Percentiles rank a stretch among this genome's conserved stretches.
Evolutionary conservation across 1,284 basidiomycete genomes (phyloP).

Genomic region (Cerrena zonata): DNA sequence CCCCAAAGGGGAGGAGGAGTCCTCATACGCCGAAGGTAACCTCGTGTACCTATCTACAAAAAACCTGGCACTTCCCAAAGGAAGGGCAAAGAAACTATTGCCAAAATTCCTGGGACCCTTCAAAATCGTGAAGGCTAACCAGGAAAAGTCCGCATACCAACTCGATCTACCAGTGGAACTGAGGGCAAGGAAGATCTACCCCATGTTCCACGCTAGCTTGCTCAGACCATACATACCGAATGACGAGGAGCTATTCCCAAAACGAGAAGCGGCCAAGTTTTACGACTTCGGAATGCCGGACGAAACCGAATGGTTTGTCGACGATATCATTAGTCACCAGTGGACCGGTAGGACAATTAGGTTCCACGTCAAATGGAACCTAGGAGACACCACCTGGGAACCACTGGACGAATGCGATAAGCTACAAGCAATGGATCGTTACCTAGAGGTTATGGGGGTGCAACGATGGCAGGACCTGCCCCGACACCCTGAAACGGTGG

Average conservation of each 20-base stretch:
- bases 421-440: constrained; percentile 21
- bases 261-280: constrained; percentile 10
- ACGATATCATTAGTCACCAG: constrained; percentile 23
- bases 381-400: constrained; percentile 31
- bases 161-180: constrained; percentile 25
- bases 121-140: constrained; percentile 13
- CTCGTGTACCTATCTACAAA: constrained; percentile 32
- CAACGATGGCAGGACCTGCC: neutral
- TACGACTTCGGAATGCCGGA: constrained; percentile 22
- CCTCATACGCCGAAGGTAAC: constrained; percentile 15
- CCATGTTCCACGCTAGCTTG: constrained; percentile 19
- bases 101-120: constrained; percentile 32
- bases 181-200: constrained; percentile 17
- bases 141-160: constrained; percentile 18
- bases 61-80: too few species aligned
- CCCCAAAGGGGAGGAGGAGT: neutral
- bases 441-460: constrained; percentile 16
- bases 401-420: constrained; percentile 14
- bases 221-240: constrained; percentile 17
- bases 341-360: constrained; percentile 19
- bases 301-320: constrained; percentile 16
- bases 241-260: constrained; percentile 18
- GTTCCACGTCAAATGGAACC: constrained; percentile 31
- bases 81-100: too few species aligned
- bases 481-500: too few species aligned